These are phyloP conservation scores for Tylopilus plumbeoviolaceoides DNA, from an alignment of 768 basidiomycete genomes.

Conservation along the genomic window DNA sequence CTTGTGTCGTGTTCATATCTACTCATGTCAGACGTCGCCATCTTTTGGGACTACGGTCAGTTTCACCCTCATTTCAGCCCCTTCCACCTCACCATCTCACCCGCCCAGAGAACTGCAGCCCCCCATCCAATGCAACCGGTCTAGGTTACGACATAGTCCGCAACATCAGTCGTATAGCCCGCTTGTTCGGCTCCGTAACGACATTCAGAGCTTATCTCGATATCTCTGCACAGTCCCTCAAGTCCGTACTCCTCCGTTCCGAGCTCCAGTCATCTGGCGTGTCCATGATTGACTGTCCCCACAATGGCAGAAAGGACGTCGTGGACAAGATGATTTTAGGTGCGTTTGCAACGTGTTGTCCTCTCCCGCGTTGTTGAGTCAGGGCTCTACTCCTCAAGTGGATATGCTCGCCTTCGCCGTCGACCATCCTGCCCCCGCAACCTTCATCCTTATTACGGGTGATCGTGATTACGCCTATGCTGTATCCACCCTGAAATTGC, in stretches of 20 bases:
- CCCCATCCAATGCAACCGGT: constrained; percentile 27
- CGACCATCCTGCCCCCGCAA: constrained; percentile 51
- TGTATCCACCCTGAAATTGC: constrained; percentile 52
- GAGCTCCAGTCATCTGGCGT: constrained; percentile 45
- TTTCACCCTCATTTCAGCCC: neutral
- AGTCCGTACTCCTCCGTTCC: constrained; percentile 34
- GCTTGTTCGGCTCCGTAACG: constrained; percentile 43
- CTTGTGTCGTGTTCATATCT: constrained; percentile 7
- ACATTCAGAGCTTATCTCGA: constrained; percentile 55
- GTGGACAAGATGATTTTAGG: constrained; percentile 48
- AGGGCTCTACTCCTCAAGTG: constrained; percentile 35
- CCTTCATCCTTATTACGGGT: constrained; percentile 60
- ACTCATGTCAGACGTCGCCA: constrained; percentile 37
- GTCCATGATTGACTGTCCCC: constrained; percentile 36
- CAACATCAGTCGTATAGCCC: constrained; percentile 42
- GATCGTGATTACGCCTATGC: constrained; percentile 67
- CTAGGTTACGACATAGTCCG: constrained; percentile 42
- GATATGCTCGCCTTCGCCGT: constrained; percentile 68
- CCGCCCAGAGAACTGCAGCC: constrained; percentile 29
- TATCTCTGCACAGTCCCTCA: constrained; percentile 35
- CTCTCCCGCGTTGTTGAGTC: neutral
- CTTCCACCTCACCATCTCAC: constrained; percentile 4
- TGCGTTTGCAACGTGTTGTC: constrained; percentile 12
- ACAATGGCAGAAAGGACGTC: constrained; percentile 33
- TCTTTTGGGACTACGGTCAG: constrained; percentile 39